Percentiles rank a stretch among this genome's conserved stretches.
Conservation (phyloP, 2,329 filamentous ascomycete species). For the Trichoderma hamatum region DNA sequence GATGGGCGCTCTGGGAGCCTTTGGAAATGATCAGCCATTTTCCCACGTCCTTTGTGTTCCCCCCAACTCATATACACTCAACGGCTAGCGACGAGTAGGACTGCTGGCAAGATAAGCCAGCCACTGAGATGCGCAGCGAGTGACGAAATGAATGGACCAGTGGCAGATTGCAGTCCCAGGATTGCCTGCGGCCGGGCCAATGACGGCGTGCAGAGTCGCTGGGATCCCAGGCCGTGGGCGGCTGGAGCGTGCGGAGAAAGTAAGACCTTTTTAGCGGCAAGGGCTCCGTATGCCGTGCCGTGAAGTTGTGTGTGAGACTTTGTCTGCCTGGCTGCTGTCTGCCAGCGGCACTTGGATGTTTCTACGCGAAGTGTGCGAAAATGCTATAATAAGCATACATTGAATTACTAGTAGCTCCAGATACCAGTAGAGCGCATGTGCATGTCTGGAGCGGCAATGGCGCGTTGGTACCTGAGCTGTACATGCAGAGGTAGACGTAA, state of each 20-base stretch:
- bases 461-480: too few relatives aligned
- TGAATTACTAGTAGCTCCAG: neutral
- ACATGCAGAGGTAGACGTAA: too few relatives aligned
- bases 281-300: neutral
- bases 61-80: neutral
- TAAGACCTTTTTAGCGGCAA: neutral
- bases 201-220: neutral
- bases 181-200: conserved; percentile 19
- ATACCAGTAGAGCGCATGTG: neutral
- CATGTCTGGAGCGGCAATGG: too few relatives aligned
- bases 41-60: neutral
- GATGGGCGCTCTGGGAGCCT: neutral
- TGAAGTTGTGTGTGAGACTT: neutral
- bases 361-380: neutral
- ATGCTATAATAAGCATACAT: neutral
- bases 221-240: conserved; percentile 11
- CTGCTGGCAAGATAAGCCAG: conserved; percentile 14
- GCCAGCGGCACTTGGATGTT: too few relatives aligned
- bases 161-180: conserved; percentile 28
- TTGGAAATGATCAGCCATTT: neutral
- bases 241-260: conserved; percentile 21
- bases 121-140: conserved; percentile 8
- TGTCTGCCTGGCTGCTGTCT: neutral
- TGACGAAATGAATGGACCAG: conserved; percentile 24
- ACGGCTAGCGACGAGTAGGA: neutral